Percentiles rank a stretch among this genome's conserved stretches.
These are phyloP conservation scores for Macaranga tanarius DNA, from an alignment of 441 rosid species.

Conservation along the genomic window DNA sequence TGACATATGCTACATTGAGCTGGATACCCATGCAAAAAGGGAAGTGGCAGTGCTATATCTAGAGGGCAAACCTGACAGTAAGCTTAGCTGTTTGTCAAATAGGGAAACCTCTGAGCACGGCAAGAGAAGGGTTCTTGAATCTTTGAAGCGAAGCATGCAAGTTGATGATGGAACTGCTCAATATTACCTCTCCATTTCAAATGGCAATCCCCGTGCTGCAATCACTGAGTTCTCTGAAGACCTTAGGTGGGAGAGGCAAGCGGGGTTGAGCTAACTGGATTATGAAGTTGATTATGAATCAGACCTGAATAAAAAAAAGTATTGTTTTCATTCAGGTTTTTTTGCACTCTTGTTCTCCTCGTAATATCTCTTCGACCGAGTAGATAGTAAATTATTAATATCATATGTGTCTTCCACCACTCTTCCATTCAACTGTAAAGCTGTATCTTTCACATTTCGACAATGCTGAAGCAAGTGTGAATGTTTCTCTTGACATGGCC, in stretches of 20 bases:
- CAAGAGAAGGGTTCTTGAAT: constrained; percentile 59
- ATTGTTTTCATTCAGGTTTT: not conserved
- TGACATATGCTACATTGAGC: constrained; percentile 73
- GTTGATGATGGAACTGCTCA: constrained; percentile 83
- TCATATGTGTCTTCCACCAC: not conserved
- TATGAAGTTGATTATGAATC: not conserved
- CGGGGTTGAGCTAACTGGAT: constrained; percentile 38
- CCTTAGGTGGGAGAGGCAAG: constrained; percentile 70
- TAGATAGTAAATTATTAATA: not conserved
- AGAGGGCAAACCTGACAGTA: constrained; percentile 53
- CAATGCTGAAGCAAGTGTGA: not conserved
- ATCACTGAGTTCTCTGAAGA: constrained; percentile 64
- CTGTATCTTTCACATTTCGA: too few relatives aligned
- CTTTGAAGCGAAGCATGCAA: constrained; percentile 81
- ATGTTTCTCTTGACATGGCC: not conserved
- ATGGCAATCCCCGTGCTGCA: constrained; percentile 79
- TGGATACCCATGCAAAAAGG: constrained; percentile 69
- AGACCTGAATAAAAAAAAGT: not conserved
- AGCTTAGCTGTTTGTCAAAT: constrained; percentile 30
- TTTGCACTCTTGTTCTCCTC: not conserved
- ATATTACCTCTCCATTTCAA: constrained; percentile 74
- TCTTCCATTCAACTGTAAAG: not conserved
- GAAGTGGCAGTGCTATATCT: constrained; percentile 84
- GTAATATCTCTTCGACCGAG: not conserved
- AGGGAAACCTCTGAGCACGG: constrained; percentile 47